Conservation (phyloP, 2,329 filamentous ascomycete species). For the Fusarium nematophilum region DNA sequence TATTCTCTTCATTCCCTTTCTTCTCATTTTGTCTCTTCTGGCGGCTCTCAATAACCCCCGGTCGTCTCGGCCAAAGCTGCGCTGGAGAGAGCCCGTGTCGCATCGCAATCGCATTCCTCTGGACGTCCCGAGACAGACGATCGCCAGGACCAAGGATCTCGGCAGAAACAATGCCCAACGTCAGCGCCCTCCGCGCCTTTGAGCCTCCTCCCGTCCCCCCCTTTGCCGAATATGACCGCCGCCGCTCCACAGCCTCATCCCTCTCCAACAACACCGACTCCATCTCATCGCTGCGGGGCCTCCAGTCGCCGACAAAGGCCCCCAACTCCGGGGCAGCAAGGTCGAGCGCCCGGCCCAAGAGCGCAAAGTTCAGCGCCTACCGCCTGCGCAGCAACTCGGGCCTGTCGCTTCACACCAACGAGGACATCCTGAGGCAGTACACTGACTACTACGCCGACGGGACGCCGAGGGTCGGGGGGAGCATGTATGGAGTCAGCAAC, state of each 20-base stretch:
- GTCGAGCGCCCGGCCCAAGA: conserved; percentile 39
- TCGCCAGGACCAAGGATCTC: no score
- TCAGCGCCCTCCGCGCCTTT: conserved; percentile 40
- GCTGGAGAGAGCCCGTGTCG: no score
- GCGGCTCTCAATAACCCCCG: no score
- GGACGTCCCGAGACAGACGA: conserved; percentile 14
- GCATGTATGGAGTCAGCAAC: conserved; percentile 32
- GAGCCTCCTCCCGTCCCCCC: conserved; percentile 41
- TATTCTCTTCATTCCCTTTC: not conserved
- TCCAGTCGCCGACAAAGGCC: conserved; percentile 35
- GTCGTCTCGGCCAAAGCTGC: no score
- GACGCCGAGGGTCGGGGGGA: conserved; percentile 45
- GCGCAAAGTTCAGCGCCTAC: conserved; percentile 45
- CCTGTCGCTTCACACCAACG: conserved; percentile 58
- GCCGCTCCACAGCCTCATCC: conserved; percentile 37
- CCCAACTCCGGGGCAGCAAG: no score
- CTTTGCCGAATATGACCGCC: conserved; percentile 43
- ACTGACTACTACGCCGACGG: conserved; percentile 58
- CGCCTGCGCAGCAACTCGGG: conserved; percentile 59
- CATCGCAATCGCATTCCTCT: conserved; percentile 16
- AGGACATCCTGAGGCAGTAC: conserved; percentile 57
- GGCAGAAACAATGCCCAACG: conserved; percentile 36
- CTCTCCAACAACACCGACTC: conserved; percentile 34
- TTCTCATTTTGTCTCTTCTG: not conserved
- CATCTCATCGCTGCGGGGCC: conserved; percentile 28